Conservation (phyloP, 2,329 filamentous ascomycete species). For the Cercospora beticola region DNA sequence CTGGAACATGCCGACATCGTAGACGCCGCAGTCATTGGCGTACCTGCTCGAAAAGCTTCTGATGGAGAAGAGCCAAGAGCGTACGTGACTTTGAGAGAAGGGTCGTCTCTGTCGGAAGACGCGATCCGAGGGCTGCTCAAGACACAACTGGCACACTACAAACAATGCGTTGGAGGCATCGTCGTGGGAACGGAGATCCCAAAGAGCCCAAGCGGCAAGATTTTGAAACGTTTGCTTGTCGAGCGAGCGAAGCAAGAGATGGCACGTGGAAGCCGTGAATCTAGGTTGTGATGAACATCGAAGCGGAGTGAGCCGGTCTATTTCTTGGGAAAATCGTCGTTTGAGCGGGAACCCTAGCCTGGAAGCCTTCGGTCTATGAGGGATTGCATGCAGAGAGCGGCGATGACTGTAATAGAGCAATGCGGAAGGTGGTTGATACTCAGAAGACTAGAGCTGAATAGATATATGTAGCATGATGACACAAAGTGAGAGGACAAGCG, state of each 20-base stretch:
- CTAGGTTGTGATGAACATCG: background rate
- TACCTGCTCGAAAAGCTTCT: constrained; percentile 31
- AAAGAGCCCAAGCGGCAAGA: background rate
- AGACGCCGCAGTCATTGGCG: constrained; percentile 51
- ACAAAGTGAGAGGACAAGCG: no score
- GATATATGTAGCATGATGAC: background rate
- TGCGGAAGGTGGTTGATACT: background rate
- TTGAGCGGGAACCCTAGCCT: background rate
- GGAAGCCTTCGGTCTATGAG: background rate
- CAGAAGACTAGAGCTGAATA: background rate
- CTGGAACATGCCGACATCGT: constrained; percentile 48
- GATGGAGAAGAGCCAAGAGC: constrained; percentile 32
- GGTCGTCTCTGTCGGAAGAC: constrained; percentile 30
- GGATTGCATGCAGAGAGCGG: background rate
- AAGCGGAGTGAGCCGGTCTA: background rate
- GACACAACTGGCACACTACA: constrained; percentile 45
- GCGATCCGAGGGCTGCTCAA: constrained; percentile 34
- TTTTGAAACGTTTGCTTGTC: background rate
- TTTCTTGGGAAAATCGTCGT: background rate
- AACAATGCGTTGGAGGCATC: constrained; percentile 49
- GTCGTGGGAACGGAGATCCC: background rate
- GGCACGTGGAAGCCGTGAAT: background rate
- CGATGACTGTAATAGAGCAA: background rate
- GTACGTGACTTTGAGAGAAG: constrained; percentile 34
- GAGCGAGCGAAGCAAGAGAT: background rate